Conservation (phyloP, 768 basidiomycete species). For the Boletus rubescentipes region DNA sequence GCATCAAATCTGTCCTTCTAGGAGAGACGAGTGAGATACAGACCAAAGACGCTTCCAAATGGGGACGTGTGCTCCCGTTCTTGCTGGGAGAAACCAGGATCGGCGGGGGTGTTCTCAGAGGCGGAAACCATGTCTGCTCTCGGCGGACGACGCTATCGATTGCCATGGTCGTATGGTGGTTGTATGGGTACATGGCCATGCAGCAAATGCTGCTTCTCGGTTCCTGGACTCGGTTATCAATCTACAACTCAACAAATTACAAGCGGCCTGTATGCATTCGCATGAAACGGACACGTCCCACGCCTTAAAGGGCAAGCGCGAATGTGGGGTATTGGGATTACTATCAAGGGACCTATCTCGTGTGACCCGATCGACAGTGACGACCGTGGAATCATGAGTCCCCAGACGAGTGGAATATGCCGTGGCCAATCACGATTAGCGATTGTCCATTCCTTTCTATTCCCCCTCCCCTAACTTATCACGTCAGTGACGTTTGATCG, state of each 20-base stretch:
- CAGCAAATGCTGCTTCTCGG: neutral
- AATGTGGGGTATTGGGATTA: conserved; percentile 7
- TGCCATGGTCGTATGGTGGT: neutral
- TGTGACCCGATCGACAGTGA: conserved; percentile 8
- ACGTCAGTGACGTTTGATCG: neutral
- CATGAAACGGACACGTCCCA: neutral
- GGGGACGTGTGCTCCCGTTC: neutral
- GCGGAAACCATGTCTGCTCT: neutral
- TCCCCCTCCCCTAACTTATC: neutral
- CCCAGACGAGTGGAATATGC: neutral
- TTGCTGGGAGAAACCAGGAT: neutral
- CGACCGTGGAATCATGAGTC: neutral
- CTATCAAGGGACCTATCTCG: neutral
- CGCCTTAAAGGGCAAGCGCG: neutral
- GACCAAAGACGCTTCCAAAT: neutral
- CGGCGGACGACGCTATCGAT: neutral
- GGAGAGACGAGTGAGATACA: neutral
- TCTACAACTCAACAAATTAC: neutral
- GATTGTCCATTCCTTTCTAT: neutral
- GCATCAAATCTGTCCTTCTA: neutral
- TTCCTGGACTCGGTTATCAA: conserved; percentile 7
- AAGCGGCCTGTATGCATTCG: neutral
- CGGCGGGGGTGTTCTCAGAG: neutral
- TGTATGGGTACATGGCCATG: neutral
- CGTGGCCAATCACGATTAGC: neutral